Evolutionary conservation across 2,329 filamentous ascomycete genomes (phyloP), one percentile per base, ranked within the genome.

Genomic region (Xylariaceae sp.): DNA sequence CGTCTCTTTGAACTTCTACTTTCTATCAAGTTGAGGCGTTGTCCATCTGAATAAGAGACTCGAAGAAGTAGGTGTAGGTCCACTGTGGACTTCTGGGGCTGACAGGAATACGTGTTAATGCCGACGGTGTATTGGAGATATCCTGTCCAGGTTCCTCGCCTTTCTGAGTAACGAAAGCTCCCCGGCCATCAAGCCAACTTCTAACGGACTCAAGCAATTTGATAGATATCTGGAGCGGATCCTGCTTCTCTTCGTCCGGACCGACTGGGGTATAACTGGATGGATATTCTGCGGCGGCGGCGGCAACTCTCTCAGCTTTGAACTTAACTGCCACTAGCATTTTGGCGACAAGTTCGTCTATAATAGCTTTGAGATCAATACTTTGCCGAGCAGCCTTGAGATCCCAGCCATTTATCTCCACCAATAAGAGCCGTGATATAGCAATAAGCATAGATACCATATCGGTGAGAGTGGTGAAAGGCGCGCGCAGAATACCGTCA

Each of bases 331-430:
- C 58, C 18, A 12, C 36, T 26, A 21, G 30, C 5, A 54, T 55
- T 30, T 21, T 56, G 18, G 32, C 52, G 1, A 62, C 41, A 3
- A 68, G 21, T 7, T 55, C 54, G 22, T 65, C 59, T 26, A 67
- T 39, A 8, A 55, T 54, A n/a, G 44, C 26, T 13, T 52, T 49
- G 5, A 68, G 54, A 34, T 67, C 62, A 6, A 68, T 49, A n/a
- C 29, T 58, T 43, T 49, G 45, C 8, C 65, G 60, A 5, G 65
- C 64, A 13, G 57, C 21, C 1, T 44, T 45, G 3, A 64, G 58
- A 43, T 67, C 63, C 67, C 66, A 68, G 16, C 63, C 65, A 2
- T 64, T 51, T 49, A 64, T 58, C 3, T 65, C 61, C 3, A 68
- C 54, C 2, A 68, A 51, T 9, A 67, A 37, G n/a, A 70, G 61